A percentile compares a stretch with the other conserved stretches of the same genome.
Evolutionary conservation across 2,329 filamentous ascomycete species (phyloP).

Genomic region (Cyphellophora attinorum): DNA sequence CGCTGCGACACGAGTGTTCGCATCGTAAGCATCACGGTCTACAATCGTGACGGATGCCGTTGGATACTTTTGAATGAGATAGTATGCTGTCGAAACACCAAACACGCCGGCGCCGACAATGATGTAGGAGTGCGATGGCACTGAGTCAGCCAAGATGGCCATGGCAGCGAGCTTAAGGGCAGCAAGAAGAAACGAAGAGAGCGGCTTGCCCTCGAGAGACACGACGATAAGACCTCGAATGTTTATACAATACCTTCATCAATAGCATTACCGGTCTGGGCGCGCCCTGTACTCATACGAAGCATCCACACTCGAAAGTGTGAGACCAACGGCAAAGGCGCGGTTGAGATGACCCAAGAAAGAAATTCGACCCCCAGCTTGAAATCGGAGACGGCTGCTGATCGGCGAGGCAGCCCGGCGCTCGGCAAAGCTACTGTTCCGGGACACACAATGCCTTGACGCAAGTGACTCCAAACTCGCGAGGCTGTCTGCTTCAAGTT

Average conservation of each 20-base stretch:
- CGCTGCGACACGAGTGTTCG: slow-evolving; percentile 23
- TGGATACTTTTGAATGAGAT: slow-evolving; percentile 41
- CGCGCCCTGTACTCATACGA: neutral
- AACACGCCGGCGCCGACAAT: slow-evolving; percentile 44
- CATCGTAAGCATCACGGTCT: slow-evolving; percentile 25
- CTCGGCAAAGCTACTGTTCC: too few relatives aligned
- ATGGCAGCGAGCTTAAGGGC: too few relatives aligned
- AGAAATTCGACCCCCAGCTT: too few relatives aligned
- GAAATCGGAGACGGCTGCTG: too few relatives aligned
- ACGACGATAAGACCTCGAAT: neutral
- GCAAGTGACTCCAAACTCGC: too few relatives aligned
- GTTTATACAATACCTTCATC: neutral
- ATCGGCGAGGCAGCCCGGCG: too few relatives aligned
- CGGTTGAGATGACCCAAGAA: neutral
- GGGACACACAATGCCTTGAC: too few relatives aligned
- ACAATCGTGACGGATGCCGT: slow-evolving; percentile 37
- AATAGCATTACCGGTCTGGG: neutral
- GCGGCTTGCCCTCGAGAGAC: neutral
- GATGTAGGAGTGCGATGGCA: slow-evolving; percentile 23
- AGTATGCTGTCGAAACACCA: slow-evolving; percentile 43
- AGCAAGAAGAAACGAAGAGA: too few relatives aligned
- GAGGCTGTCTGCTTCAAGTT: too few relatives aligned
- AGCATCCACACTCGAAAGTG: neutral
- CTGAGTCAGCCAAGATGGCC: too few relatives aligned
- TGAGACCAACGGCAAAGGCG: neutral